Evolutionary conservation across 2,329 filamentous ascomycete genomes (phyloP).

Genomic region (Kalaharituber pfeilii): DNA sequence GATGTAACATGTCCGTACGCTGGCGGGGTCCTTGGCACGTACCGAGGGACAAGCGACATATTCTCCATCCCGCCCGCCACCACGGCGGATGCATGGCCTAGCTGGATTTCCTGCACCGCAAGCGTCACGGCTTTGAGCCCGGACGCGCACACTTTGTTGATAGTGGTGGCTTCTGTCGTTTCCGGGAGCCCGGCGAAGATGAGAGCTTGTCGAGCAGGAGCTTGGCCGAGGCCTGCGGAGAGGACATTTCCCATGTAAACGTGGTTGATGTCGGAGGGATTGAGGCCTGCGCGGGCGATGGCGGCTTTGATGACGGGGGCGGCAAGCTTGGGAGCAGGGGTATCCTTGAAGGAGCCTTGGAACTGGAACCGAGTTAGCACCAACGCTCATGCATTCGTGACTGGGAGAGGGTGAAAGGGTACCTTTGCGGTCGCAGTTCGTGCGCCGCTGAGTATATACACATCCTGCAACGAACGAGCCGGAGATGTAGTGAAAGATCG

Average conservation of each 20-base stretch:
- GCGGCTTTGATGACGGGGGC: constrained; percentile 85
- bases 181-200: constrained; percentile 73
- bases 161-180: constrained; percentile 71
- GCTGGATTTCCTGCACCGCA: constrained; percentile 84
- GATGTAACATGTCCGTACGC: constrained; percentile 74
- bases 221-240: constrained; percentile 66
- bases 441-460: constrained; percentile 80
- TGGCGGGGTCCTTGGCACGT: constrained; percentile 66
- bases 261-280: constrained; percentile 63
- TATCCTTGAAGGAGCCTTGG: constrained; percentile 73
- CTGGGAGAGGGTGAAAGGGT: neutral
- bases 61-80: constrained; percentile 96
- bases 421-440: constrained; percentile 84
- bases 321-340: constrained; percentile 74
- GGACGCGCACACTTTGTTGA: constrained; percentile 97
- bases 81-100: constrained; percentile 74
- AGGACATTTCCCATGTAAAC: constrained; percentile 98
- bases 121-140: constrained; percentile 82
- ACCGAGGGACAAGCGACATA: constrained; percentile 89
- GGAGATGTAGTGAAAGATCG: constrained; percentile 37
- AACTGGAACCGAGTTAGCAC: constrained; percentile 41
- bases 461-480: constrained; percentile 47
- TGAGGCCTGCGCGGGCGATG: constrained; percentile 67
- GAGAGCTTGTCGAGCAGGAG: constrained; percentile 76
- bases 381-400: neutral